phyloP scores from a whole-genome alignment of 1,139 yeast species.

The Cylindricascospora bacillispora region DNA sequence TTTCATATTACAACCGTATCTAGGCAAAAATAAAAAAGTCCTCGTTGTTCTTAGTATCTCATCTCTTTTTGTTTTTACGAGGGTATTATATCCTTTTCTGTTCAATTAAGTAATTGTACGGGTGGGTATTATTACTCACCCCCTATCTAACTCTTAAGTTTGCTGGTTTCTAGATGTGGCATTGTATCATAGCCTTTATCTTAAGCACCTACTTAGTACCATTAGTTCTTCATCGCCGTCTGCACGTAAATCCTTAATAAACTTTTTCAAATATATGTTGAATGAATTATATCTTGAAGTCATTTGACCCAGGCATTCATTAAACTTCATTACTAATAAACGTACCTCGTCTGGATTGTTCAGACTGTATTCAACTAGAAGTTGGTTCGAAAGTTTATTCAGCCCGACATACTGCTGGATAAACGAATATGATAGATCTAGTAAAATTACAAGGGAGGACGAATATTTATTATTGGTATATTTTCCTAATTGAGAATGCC shows the following conservation, averaged over 20 bases:
- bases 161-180: too few species aligned
- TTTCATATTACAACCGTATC: too few species aligned
- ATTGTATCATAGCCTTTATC: constrained; percentile 11
- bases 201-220: constrained; percentile 15
- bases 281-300: constrained; percentile 13
- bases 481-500: constrained; percentile 10
- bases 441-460: constrained; percentile 14
- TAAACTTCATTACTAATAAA: constrained; percentile 11
- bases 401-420: constrained; percentile 12
- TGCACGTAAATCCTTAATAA: constrained; percentile 18
- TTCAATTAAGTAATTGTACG: too few species aligned
- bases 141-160: too few species aligned
- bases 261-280: constrained; percentile 9
- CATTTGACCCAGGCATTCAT: constrained; percentile 9
- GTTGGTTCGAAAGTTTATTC: constrained; percentile 18
- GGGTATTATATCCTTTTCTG: too few species aligned
- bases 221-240: constrained; percentile 20
- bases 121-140: too few species aligned
- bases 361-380: constrained; percentile 19
- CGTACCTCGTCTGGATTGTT: constrained; percentile 11
- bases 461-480: constrained; percentile 20
- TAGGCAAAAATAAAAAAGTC: too few species aligned
- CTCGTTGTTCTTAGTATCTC: too few species aligned
- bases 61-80: too few species aligned
- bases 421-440: constrained; percentile 17